Evolutionary conservation across 305 asterid species (phyloP), one percentile per base, ranked within the genome.

Genomic region (Salvia sclarea): DNA sequence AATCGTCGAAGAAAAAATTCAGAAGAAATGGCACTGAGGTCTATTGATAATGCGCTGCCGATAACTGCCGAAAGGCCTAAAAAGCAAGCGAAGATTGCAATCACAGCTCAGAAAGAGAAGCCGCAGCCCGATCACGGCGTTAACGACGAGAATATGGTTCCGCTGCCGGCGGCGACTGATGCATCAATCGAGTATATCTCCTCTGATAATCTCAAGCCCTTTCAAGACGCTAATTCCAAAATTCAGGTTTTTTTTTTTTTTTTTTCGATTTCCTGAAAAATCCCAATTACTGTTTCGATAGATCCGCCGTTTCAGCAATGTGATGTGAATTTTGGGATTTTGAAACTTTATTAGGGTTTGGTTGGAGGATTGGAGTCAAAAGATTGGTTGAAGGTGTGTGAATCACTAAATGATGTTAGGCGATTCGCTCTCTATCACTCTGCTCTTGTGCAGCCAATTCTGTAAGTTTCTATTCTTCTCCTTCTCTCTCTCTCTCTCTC

Each of bases 311-410:
- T 8, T 37, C 33, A 20, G 38, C 37, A 37, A 37, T 61, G 35
- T 16, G 61, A n/a, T 48, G 12, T 24, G 71, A 13, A 22, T 59
- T 53, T 64, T 52, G 38, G 3, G 11, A 0, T 74, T 60, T 48
- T 30, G 33, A 0, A 1, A n/a, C 37, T 12, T 61, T 71, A 66
- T 53, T 76, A 84, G 99, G 88, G 79, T 69, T 88, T 94, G 58
- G 79, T 80, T 78, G 96, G 85, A 71, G 97, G 95, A 31, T 58
- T 94, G 16, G 99, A 91, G 78, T 94, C 99, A 0, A 94, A 87
- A 76, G 98, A 91, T 80, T 94, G 99, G 99, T 55, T 91, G 82
- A 85, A 87, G 81, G 86, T 91, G n/a, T 94, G 99, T 54, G 98
- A 85, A 71, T 94, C 97, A 8, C 68, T 94, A 12, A 94, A 91